These are phyloP conservation scores for Scenedesmus sp. DNA, from an alignment of 163 green algal species.

Conservation along the genomic window DNA sequence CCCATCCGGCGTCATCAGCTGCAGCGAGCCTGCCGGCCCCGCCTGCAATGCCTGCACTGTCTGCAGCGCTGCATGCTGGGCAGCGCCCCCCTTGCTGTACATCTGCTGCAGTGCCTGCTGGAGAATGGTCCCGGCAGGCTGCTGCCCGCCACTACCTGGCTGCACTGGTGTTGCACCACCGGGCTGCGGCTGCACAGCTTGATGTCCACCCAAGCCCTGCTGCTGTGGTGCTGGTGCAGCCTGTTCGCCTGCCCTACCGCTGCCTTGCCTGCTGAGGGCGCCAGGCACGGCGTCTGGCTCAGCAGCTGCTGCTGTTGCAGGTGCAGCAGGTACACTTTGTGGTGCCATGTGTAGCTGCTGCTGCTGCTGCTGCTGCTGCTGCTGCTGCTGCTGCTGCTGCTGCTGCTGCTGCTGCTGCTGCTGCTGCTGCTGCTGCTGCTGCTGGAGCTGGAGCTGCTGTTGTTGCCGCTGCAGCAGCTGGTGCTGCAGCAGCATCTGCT, in stretches of 20 bases:
- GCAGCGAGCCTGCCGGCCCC: no score
- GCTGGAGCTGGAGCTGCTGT: background rate
- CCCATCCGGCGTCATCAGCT: background rate
- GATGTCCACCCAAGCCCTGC: background rate
- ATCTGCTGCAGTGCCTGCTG: background rate
- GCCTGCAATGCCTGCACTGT: background rate
- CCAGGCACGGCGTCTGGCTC: background rate
- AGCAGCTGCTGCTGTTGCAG: background rate
- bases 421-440: background rate
- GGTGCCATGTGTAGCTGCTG: background rate
- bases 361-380: background rate
- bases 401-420: background rate
- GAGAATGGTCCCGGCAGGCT: background rate
- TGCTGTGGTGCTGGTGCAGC: background rate
- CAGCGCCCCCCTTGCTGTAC: background rate
- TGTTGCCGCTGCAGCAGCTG: background rate
- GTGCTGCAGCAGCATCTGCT: background rate
- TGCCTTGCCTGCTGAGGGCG: background rate
- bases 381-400: slow-evolving; percentile 11
- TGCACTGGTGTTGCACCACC: background rate
- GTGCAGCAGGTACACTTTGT: background rate
- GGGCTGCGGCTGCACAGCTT: background rate
- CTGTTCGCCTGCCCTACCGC: background rate
- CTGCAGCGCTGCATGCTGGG: background rate
- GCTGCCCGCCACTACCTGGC: background rate